phyloP scores from a whole-genome alignment of 345 rosid species.

The Lepidium africanum region DNA sequence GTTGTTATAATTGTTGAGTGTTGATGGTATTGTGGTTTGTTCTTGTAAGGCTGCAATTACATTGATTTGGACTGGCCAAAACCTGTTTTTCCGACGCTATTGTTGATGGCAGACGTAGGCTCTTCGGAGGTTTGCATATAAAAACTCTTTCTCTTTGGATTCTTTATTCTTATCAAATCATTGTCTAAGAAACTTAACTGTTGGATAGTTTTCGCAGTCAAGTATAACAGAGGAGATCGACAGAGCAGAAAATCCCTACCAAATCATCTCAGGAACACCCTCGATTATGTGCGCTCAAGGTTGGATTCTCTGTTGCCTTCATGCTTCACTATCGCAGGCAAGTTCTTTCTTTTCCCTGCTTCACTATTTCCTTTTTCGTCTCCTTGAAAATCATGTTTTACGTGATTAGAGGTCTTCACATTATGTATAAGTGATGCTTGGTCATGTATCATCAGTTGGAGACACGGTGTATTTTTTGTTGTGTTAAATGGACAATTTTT shows the following conservation, averaged over 20 bases:
- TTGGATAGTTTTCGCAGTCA: constrained; percentile 41
- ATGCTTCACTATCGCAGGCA: constrained; percentile 27
- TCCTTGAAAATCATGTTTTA: too few relatives aligned
- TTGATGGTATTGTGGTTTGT: neutral
- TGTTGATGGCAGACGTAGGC: constrained; percentile 70
- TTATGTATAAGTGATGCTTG: too few relatives aligned
- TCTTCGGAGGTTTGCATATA: constrained; percentile 64
- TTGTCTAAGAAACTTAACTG: neutral
- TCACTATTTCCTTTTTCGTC: too few relatives aligned
- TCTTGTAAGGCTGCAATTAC: neutral
- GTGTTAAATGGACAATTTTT: too few relatives aligned
- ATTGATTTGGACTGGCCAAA: neutral
- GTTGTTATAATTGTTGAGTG: neutral
- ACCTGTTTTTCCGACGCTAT: too few relatives aligned
- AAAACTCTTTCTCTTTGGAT: neutral
- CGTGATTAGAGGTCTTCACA: too few relatives aligned
- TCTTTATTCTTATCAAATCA: neutral
- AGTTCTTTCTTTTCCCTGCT: constrained; percentile 17
- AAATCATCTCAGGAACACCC: too few relatives aligned
- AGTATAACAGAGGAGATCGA: too few relatives aligned
- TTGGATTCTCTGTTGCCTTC: constrained; percentile 33
- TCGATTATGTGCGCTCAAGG: neutral
- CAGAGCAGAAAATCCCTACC: too few relatives aligned
- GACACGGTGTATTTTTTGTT: too few relatives aligned
- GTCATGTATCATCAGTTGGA: too few relatives aligned